Percentiles rank a stretch among this genome's conserved stretches.
Evolutionary conservation across 495 filamentous ascomycete genomes (phyloP).

Genomic region (Penicillium manginii): DNA sequence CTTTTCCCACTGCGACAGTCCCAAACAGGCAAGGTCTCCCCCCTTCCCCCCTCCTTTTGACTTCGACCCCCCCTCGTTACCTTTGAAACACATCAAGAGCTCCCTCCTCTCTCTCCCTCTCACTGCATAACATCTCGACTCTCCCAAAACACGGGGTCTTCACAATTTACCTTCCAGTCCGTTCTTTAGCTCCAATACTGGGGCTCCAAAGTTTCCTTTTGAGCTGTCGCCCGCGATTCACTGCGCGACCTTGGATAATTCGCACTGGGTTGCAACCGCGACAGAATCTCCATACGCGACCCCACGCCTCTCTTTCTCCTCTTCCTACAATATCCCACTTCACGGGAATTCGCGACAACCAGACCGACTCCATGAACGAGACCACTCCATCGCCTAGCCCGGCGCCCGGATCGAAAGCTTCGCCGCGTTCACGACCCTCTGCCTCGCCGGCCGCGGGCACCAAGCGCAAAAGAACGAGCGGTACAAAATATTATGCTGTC

Average conservation of each 20-base stretch:
- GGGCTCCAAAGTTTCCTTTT: constrained; percentile 35
- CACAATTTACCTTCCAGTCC: constrained; percentile 23
- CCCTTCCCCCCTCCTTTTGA: constrained; percentile 13
- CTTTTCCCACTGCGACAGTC: constrained; percentile 3
- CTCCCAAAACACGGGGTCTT: constrained; percentile 5
- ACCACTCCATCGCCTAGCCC: constrained; percentile 47
- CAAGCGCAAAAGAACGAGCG: constrained; percentile 65
- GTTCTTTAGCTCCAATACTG: constrained; percentile 32
- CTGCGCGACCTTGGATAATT: constrained; percentile 23
- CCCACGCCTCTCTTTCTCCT: neutral
- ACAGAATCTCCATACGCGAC: constrained; percentile 2
- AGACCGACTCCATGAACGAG: constrained; percentile 31
- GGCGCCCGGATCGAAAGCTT: constrained; percentile 35
- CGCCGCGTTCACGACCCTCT: constrained; percentile 30
- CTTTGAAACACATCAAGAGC: neutral
- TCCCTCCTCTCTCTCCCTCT: neutral
- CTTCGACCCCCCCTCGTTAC: constrained; percentile 4
- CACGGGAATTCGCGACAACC: neutral
- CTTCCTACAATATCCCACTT: neutral
- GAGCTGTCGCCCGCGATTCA: constrained; percentile 33
- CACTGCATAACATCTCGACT: neutral
- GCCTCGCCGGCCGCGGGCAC: constrained; percentile 51
- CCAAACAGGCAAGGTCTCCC: constrained; percentile 25
- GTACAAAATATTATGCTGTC: constrained; percentile 86
- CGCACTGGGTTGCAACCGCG: constrained; percentile 15